A percentile compares a stretch with the other conserved stretches of the same genome.
Evolutionary conservation across 768 basidiomycete species (phyloP).

Genomic region (Tephrocybe sp.): DNA sequence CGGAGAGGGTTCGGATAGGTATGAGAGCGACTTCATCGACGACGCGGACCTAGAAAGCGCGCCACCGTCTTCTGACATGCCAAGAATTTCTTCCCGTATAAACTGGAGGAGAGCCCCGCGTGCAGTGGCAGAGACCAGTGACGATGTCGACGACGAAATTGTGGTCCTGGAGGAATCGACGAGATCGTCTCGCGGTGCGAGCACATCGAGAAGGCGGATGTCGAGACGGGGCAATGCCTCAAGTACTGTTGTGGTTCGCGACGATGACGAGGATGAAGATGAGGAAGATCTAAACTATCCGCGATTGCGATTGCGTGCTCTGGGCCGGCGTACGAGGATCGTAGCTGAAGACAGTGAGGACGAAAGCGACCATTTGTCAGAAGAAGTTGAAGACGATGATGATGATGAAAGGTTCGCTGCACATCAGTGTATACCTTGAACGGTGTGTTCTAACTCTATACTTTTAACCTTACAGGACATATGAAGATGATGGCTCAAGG

Average conservation of each 20-base stretch:
- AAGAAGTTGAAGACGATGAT: neutral
- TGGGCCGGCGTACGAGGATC: neutral
- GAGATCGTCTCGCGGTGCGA: too few relatives aligned
- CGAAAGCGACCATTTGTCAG: too few relatives aligned
- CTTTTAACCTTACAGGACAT: neutral
- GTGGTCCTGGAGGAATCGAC: too few relatives aligned
- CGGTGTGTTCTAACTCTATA: neutral
- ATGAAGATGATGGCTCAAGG: conserved; percentile 15
- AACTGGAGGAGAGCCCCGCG: neutral
- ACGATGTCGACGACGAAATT: neutral
- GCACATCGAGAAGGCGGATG: too few relatives aligned
- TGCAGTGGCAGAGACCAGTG: neutral
- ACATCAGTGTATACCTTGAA: neutral
- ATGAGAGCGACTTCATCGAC: conserved; percentile 60
- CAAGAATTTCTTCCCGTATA: neutral
- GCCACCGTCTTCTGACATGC: neutral
- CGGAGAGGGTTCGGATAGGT: conserved; percentile 36
- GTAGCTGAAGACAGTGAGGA: neutral
- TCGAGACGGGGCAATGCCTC: too few relatives aligned
- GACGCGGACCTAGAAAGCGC: conserved; percentile 32
- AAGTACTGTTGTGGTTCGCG: too few relatives aligned
- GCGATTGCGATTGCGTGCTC: neutral
- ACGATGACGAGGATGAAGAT: too few relatives aligned
- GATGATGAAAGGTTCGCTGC: neutral
- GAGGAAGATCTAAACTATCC: too few relatives aligned